Evolutionary conservation across 352 stramenopile species (phyloP).

Genomic region (Pythium chondricola): DNA sequence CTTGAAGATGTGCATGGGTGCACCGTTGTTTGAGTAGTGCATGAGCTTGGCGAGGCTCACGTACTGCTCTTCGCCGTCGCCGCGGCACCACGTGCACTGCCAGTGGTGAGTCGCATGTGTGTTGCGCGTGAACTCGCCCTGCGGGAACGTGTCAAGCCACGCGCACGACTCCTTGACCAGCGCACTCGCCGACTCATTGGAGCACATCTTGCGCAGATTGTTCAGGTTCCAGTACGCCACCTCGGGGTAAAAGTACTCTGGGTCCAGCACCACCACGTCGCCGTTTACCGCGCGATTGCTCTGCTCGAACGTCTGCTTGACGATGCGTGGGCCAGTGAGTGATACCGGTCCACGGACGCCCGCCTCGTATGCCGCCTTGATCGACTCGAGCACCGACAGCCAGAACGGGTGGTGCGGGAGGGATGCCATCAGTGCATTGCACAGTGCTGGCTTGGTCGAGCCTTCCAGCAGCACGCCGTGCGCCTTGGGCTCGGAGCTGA

Average conservation of each 20-base stretch:
- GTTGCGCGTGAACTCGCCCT: conserved; percentile 37
- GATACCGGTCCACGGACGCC: conserved; percentile 19
- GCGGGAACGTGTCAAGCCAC: conserved; percentile 32
- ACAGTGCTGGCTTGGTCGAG: conserved; percentile 23
- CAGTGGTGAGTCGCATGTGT: conserved; percentile 45
- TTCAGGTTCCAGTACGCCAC: conserved; percentile 44
- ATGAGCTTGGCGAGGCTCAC: conserved; percentile 23
- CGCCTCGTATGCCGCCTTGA: conserved; percentile 33
- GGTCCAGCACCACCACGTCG: conserved; percentile 23
- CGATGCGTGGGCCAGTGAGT: conserved; percentile 41
- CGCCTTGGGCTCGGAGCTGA: conserved; percentile 37
- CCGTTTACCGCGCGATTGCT: not conserved
- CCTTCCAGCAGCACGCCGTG: conserved; percentile 46
- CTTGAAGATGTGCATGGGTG: conserved; percentile 4
- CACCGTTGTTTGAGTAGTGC: not conserved
- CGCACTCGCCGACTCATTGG: conserved; percentile 7
- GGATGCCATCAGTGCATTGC: conserved; percentile 58
- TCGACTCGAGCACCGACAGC: conserved; percentile 39
- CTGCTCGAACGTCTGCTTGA: conserved; percentile 35
- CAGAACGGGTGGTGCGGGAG: conserved; percentile 39
- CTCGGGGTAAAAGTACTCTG: conserved; percentile 52
- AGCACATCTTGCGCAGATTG: conserved; percentile 26
- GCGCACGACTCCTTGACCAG: conserved; percentile 24
- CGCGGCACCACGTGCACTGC: conserved; percentile 55
- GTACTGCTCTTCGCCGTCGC: conserved; percentile 25